Percentiles rank a stretch among this genome's conserved stretches.
Evolutionary conservation across 345 rosid genomes (phyloP).

Genomic region (Clausena lansium): DNA sequence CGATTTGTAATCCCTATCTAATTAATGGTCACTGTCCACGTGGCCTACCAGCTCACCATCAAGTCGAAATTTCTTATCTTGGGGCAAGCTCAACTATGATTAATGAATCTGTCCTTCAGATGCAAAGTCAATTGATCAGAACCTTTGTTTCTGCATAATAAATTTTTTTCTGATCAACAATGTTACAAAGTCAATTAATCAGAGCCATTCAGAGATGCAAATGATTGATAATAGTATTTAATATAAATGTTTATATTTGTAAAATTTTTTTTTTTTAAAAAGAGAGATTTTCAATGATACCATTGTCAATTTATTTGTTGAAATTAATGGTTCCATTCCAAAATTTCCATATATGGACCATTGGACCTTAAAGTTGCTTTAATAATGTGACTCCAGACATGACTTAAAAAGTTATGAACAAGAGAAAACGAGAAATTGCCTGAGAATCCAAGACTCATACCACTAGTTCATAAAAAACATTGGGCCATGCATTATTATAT

Average conservation of each 20-base stretch:
- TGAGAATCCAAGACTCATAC: too few relatives aligned
- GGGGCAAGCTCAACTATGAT: too few relatives aligned
- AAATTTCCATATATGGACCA: background rate
- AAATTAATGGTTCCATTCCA: background rate
- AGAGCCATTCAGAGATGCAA: background rate
- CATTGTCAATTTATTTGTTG: background rate
- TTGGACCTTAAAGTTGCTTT: background rate
- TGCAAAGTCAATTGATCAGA: background rate
- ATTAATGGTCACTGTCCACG: background rate
- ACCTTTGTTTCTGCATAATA: background rate
- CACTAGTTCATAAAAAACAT: background rate
- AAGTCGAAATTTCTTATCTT: too few relatives aligned
- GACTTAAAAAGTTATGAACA: background rate
- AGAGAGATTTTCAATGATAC: background rate
- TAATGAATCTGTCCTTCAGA: background rate
- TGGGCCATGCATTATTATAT: background rate
- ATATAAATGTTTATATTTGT: background rate
- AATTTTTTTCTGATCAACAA: background rate
- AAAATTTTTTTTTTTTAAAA: too few relatives aligned
- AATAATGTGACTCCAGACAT: background rate
- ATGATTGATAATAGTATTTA: background rate
- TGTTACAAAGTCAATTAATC: background rate
- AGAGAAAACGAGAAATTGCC: background rate
- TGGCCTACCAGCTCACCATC: conserved; percentile 1
- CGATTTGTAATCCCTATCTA: background rate